phyloP scores from a whole-genome alignment of 2,329 filamentous ascomycete species.

The Colletotrichum musicola region DNA sequence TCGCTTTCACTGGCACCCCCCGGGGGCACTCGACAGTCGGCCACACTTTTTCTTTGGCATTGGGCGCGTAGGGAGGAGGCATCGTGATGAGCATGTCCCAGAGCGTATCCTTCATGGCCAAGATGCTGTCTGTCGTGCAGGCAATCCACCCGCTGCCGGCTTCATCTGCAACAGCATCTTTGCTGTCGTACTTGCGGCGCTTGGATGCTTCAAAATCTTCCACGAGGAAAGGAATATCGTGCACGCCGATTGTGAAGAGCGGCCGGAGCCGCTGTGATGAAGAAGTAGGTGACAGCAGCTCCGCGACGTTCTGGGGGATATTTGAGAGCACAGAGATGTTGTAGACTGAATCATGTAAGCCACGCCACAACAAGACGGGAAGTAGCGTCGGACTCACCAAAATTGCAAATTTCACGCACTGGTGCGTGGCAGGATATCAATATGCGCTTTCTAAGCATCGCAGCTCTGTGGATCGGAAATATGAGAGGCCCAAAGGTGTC shows the following conservation, averaged over 20 bases:
- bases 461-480: slow-evolving; percentile 90
- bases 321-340: slow-evolving; percentile 93
- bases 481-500: slow-evolving; percentile 90
- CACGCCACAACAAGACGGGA: background rate
- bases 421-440: slow-evolving; percentile 88
- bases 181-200: slow-evolving; percentile 50
- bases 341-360: slow-evolving; percentile 74
- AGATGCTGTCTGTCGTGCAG: slow-evolving; percentile 94
- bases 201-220: slow-evolving; percentile 67
- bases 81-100: slow-evolving; percentile 93
- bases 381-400: slow-evolving; percentile 69
- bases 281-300: slow-evolving; percentile 74
- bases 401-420: slow-evolving; percentile 87
- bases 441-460: slow-evolving; percentile 87
- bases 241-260: slow-evolving; percentile 93
- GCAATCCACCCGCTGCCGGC: slow-evolving; percentile 84
- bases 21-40: slow-evolving; percentile 78
- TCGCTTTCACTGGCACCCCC: slow-evolving; percentile 80
- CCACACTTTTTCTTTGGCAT: slow-evolving; percentile 75
- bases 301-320: slow-evolving; percentile 79
- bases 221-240: slow-evolving; percentile 87
- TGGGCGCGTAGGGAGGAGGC: slow-evolving; percentile 71
- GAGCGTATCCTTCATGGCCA: slow-evolving; percentile 85
- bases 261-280: slow-evolving; percentile 78
- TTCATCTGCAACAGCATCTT: slow-evolving; percentile 58